Evolutionary conservation across 169 alveolate genomes (phyloP), one percentile per base, ranked within the genome.

Genomic region (Plasmodium vivax): DNA sequence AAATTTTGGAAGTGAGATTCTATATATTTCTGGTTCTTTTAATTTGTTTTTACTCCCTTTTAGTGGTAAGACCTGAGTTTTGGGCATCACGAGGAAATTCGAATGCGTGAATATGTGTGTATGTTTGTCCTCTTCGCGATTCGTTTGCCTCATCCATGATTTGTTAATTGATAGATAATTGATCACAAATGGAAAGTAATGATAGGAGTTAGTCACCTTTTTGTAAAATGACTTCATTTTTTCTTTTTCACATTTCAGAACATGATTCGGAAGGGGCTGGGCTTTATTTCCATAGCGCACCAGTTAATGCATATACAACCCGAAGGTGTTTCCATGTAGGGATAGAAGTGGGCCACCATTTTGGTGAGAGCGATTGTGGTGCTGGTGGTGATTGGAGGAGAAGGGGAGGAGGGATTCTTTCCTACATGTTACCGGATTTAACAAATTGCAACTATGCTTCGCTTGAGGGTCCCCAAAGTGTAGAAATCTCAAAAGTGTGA

Each of bases 11-110:
- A 43, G 71, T 34, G 3, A 80, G 85, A 80, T 80, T 80, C 34
- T 80, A 80, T 51, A 80, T 80, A 34, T 80, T 80, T 32, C 19
- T 43, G 36, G 62, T 80, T 41, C 85, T 80, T 80, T 14, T 68
- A 68, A 68, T 80, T 80, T 38, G 72, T 80, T 80, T 80, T 9
- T 80, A 80, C 32, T 10, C 56, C 74, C 62, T 80, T 36, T 38
- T 80, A 43, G 71, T 80, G 71, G 85, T 80, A 80, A 80, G 85
- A 68, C 32, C 38, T 68, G 77, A 68, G 16, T 68, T 68, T 68
- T 68, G 1, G 41, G 41, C 27, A 27, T 68, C 43, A 38, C 38
- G 19, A 19, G 41, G n/a, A 23, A 68, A 27, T 23, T 68, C 2
- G 85, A 38, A 43, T 80, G 56, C 71, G 34, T 43, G 19, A 16